Percentiles rank a stretch among this genome's conserved stretches.
Conservation (phyloP, 345 rosid species). For the Aethionema arabicum region DNA sequence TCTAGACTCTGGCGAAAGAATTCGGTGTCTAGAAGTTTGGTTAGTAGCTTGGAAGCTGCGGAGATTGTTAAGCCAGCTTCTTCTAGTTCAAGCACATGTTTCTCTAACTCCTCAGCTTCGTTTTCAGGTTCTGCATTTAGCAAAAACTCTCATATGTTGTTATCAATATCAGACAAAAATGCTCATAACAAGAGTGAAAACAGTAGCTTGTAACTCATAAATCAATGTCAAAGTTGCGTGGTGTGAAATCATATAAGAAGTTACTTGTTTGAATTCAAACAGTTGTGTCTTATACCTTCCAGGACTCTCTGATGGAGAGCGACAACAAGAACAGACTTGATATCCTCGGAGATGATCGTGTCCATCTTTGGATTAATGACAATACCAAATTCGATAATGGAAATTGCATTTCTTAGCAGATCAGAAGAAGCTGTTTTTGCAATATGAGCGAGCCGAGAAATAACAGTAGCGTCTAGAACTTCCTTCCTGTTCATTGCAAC, state of each 20-base stretch:
- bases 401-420: constrained; percentile 68
- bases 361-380: constrained; percentile 47
- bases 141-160: constrained; percentile 12
- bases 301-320: constrained; percentile 58
- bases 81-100: constrained; percentile 59
- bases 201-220: background rate
- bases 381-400: constrained; percentile 61
- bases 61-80: constrained; percentile 69
- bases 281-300: constrained; percentile 43
- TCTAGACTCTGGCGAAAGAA: constrained; percentile 43
- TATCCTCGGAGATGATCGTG: constrained; percentile 43
- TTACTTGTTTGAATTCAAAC: background rate
- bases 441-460: constrained; percentile 57
- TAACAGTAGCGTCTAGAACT: constrained; percentile 50
- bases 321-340: constrained; percentile 58
- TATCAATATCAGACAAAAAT: background rate
- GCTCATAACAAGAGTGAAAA: background rate
- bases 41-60: constrained; percentile 69
- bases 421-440: constrained; percentile 53
- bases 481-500: constrained; percentile 45
- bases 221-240: background rate
- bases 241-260: background rate
- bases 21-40: constrained; percentile 66
- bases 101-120: constrained; percentile 55
- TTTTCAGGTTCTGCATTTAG: constrained; percentile 56